Evolutionary conservation across 2,329 filamentous ascomycete genomes (phyloP).

Genomic region (Claviceps arundinis): DNA sequence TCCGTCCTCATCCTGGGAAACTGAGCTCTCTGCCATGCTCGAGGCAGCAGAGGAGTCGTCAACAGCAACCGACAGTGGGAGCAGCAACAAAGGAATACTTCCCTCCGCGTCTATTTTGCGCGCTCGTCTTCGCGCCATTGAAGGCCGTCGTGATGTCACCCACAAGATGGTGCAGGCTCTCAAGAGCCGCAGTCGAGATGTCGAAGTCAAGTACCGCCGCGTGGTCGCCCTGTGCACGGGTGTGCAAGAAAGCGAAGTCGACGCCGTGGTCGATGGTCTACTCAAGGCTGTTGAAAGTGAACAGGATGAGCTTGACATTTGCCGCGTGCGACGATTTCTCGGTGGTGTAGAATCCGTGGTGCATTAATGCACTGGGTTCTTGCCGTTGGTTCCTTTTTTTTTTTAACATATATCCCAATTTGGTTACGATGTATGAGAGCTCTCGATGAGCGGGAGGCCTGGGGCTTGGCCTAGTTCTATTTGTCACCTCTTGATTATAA

Average conservation of each 20-base stretch:
- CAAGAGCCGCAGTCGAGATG: constrained; percentile 65
- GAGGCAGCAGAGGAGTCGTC: constrained; percentile 27
- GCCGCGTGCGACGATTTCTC: constrained; percentile 64
- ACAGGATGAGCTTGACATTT: constrained; percentile 59
- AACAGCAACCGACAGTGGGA: constrained; percentile 18
- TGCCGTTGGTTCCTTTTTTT: no score
- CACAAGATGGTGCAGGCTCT: constrained; percentile 55
- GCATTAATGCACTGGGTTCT: constrained; percentile 13
- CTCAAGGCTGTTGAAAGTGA: constrained; percentile 86
- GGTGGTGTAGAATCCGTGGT: constrained; percentile 59
- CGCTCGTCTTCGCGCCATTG: constrained; percentile 57
- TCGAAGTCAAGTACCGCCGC: constrained; percentile 77
- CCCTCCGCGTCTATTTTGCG: constrained; percentile 49
- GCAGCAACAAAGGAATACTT: constrained; percentile 29
- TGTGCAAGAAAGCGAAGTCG: constrained; percentile 65
- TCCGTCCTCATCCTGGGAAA: constrained; percentile 38
- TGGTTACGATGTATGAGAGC: no score
- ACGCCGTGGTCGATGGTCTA: constrained; percentile 64
- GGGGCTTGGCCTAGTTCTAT: no score
- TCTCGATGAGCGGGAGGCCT: no score
- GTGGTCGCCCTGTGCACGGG: constrained; percentile 80
- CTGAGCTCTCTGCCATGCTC: constrained; percentile 36
- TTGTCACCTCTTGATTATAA: no score
- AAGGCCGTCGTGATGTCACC: constrained; percentile 53
- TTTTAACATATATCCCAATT: no score